Conservation (phyloP, 805 yeast genomes). For the Kodamaea sagamina region DNA sequence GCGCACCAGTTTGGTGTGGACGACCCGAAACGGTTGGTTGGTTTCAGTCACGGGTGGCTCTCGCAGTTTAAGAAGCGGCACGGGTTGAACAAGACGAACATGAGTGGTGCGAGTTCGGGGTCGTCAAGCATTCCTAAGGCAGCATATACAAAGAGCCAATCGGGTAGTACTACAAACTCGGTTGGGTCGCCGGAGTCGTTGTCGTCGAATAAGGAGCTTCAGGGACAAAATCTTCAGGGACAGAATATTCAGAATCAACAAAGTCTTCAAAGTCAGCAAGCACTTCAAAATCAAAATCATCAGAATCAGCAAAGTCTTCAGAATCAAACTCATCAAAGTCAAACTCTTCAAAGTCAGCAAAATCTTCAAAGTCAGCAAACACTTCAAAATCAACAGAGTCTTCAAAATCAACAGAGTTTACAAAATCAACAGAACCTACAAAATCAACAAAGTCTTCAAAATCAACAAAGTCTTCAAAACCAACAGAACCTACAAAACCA, state of each 20-base stretch:
- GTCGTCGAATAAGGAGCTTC: too few species aligned
- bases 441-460: neutral
- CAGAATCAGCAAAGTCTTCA: neutral
- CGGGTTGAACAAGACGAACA: slow-evolving; percentile 42
- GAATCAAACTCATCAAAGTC: neutral
- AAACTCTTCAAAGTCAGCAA: neutral
- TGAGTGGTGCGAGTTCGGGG: slow-evolving; percentile 21
- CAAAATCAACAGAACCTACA: neutral
- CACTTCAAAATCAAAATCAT: neutral
- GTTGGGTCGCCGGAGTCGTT: too few species aligned
- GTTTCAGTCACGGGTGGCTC: slow-evolving; percentile 65
- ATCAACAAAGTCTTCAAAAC: neutral
- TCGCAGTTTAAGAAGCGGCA: slow-evolving; percentile 61
- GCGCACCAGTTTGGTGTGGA: slow-evolving; percentile 59
- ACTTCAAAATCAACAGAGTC: too few species aligned
- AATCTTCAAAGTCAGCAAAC: too few species aligned
- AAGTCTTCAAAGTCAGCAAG: too few species aligned
- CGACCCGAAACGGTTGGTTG: slow-evolving; percentile 56
- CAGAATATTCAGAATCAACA: too few species aligned
- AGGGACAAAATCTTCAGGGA: too few species aligned
- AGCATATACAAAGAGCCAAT: slow-evolving; percentile 1
- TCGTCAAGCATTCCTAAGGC: slow-evolving; percentile 1
- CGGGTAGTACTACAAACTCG: neutral
- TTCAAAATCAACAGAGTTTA: neutral
- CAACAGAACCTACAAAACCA: too few species aligned